Evolutionary conservation across 148 eudicot species (phyloP), one percentile per base, ranked within the genome.

Genomic region (Cornus controversa): DNA sequence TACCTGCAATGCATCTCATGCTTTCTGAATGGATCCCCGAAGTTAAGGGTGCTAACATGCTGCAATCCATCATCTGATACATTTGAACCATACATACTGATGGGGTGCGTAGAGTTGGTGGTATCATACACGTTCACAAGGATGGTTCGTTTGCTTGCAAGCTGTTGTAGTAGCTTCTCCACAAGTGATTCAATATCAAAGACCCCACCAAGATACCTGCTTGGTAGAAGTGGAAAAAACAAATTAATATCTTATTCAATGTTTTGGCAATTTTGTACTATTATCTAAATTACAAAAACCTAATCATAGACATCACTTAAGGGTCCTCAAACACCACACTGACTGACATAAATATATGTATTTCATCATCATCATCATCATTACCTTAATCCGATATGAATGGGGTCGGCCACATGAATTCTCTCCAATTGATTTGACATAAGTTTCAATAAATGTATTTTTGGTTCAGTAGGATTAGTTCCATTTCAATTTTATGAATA

Each of bases 1-100:
- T 76, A 95, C 98, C 99, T 91, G 89, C 99, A 96, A 36, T 84
- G 91, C 97, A 96, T 96, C 87, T 96, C 96, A 74, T 96, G 99
- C 80, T 82, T 89, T 78, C 99, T 91, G 76, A 83, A 85, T 8
- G 99, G 99, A 79, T 96, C 99, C 70, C 98, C 99, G 69, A 96
- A 96, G 83, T 84, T 91, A 70, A 96, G 91, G 71, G 84, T 71
- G 80, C 97, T 90, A 68, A 93, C 89, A 80, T 86, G 90, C 81
- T 83, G 83, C 78, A 93, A 83, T 24, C 86, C 89, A 76, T 90
- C 88, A 60, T 79, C 77, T 18, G 78, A 76, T 64, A 79, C 86
- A 75, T 90, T 82, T 78, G 92, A 87, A 63, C 98, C 97, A 76
- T 96, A 96, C 99, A 96, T 96, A 80, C 99, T 93, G 77, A 96